These are phyloP conservation scores for Boletus speciosus DNA, from an alignment of 768 basidiomycete species.

Conservation along the genomic window DNA sequence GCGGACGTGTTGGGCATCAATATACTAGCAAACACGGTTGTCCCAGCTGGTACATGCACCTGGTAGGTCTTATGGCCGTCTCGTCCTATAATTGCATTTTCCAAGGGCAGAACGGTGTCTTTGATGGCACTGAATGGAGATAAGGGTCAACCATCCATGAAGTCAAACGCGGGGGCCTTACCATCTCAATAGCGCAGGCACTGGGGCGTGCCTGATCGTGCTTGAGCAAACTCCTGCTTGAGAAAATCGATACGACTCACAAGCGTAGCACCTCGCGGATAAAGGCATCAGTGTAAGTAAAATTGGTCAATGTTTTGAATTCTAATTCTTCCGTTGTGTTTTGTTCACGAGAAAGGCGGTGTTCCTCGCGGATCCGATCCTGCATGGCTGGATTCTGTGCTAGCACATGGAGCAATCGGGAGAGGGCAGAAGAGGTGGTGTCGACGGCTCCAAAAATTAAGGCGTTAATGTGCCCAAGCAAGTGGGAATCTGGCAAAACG, in stretches of 20 bases:
- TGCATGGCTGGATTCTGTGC: background rate
- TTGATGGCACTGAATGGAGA: background rate
- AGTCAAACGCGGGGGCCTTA: background rate
- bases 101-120: background rate
- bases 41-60: background rate
- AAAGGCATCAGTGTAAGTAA: slow-evolving; percentile 2
- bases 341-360: background rate
- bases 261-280: slow-evolving; percentile 1
- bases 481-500: background rate
- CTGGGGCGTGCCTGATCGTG: background rate
- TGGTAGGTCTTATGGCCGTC: background rate
- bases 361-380: background rate
- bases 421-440: background rate
- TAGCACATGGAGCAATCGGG: background rate
- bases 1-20: background rate
- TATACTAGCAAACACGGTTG: slow-evolving; percentile 1
- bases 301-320: background rate
- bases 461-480: slow-evolving; percentile 1
- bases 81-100: background rate
- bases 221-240: background rate
- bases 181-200: slow-evolving; percentile 1
- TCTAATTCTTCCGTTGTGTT: background rate
- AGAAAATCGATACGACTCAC: background rate
- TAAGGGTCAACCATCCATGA: background rate
- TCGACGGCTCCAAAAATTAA: slow-evolving; percentile 3